phyloP scores from a whole-genome alignment of 371 early-diverging fungal species.

The Dentiscutata heterogama region DNA sequence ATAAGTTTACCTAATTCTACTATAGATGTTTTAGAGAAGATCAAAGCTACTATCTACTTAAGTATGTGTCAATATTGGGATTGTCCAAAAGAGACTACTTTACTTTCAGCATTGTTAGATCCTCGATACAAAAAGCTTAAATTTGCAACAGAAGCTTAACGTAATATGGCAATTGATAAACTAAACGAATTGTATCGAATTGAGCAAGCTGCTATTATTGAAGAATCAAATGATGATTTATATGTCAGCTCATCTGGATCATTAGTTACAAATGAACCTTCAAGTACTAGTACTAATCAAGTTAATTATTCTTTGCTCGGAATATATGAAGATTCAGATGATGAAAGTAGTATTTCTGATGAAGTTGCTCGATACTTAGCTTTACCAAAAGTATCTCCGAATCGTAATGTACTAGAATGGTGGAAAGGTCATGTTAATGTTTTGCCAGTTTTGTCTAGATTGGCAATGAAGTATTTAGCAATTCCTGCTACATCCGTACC shows the following conservation, averaged over 20 bases:
- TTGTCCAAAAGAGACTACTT: background rate
- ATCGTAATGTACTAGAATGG: background rate
- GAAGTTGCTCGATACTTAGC: background rate
- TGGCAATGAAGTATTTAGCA: conserved; percentile 5
- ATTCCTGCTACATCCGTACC: background rate
- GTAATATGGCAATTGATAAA: background rate
- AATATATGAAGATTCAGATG: too few species aligned
- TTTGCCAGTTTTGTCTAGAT: conserved; percentile 4
- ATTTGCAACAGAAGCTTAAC: background rate
- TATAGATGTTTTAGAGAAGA: too few species aligned
- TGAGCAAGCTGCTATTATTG: background rate
- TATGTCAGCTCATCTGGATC: background rate
- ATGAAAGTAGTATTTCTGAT: background rate
- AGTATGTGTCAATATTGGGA: background rate
- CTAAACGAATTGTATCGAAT: background rate
- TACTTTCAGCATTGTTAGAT: background rate
- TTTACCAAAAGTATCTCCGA: background rate
- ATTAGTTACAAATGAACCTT: background rate
- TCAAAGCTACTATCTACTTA: too few species aligned
- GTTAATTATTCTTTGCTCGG: background rate
- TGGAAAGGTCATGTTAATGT: background rate
- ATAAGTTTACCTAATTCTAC: too few species aligned
- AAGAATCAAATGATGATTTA: background rate
- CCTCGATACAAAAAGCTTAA: background rate
- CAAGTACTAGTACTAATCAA: background rate